Base-by-base conservation (phyloP, 768 basidiomycete genomes). In the Tulasnella sp. region DNA sequence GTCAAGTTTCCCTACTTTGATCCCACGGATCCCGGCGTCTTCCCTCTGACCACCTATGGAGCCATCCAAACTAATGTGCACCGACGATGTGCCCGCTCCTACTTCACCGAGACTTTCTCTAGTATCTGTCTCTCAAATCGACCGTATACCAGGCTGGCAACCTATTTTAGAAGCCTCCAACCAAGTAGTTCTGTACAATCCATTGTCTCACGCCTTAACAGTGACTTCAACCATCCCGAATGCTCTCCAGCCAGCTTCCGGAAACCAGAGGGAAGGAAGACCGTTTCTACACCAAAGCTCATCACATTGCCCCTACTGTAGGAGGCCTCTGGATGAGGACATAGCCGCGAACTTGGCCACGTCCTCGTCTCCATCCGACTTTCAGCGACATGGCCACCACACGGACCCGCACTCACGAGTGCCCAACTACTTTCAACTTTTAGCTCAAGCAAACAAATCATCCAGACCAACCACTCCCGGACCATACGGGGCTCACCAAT, bases 101-200 rank as follows among this genome's bases (percentile, higher is more conserved):
- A 34, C 63, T 36, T 64, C 63, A n/a, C 63, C 63, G n/a, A 22
- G 63, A 39, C 63, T 64, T 22, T 35, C 63, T 17, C 63, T 64
- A 1, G 34, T 64, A 8, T 32, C 63, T 11, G 37, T 64, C 4
- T 64, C 63, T 11, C 34, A 64, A 35, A 32, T 32, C 32, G 34
- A 39, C 14, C 32, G 34, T 29, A 32, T 19, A 26, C 22, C 63
- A 0, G 81, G 87, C 72, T 94, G 92, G 92, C 89, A 85, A 69
- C 88, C 91, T 1, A 92, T 94, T 74, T 83, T 93, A 19, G 91
- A 92, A 62, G 85, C 85, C n/a, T 89, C 90, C 0, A 90, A 92
- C 79, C 91, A 94, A 77, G 88, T 94, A 40, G 93, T 95, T 17
- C 84, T 94, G 8, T 95, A 94, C 81, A 92, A 95, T 77, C 88